Conservation (phyloP, 495 filamentous ascomycete genomes). For the Terfezia claveryi region DNA sequence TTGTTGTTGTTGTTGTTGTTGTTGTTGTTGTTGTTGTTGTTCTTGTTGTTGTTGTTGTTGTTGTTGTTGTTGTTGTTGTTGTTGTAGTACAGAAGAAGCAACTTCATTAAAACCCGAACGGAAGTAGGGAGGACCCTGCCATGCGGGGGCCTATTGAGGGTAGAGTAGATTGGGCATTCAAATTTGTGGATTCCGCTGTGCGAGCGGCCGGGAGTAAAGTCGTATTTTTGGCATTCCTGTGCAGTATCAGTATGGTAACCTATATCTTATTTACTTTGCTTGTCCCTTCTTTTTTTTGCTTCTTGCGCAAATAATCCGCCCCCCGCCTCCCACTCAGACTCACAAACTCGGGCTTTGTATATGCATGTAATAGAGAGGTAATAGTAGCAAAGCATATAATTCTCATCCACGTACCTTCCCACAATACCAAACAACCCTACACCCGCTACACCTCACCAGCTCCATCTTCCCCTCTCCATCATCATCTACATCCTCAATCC, state of each 20-base stretch:
- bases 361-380: too few relatives aligned
- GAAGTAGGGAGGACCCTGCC: conserved; percentile 33
- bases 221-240: conserved; percentile 37
- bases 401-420: conserved; percentile 28
- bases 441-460: conserved; percentile 37
- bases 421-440: conserved; percentile 42
- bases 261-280: conserved; percentile 3
- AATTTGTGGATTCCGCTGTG: conserved; percentile 30
- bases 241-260: too few relatives aligned
- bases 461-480: conserved; percentile 4
- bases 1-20: too few relatives aligned
- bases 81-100: conserved; percentile 25
- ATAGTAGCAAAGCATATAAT: too few relatives aligned
- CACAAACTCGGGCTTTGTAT: too few relatives aligned
- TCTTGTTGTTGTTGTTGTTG: neutral
- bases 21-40: neutral
- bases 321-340: too few relatives aligned
- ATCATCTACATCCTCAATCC: too few relatives aligned
- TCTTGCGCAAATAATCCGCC: too few relatives aligned
- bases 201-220: conserved; percentile 24
- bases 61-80: neutral
- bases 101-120: conserved; percentile 32
- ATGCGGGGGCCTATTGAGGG: conserved; percentile 12
- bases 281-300: neutral
- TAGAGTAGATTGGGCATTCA: conserved; percentile 35